A percentile compares a stretch with the other conserved stretches of the same genome.
These are phyloP conservation scores for Leishmania guyanensis DNA, from an alignment of 208 protist species.

Conservation along the genomic window DNA sequence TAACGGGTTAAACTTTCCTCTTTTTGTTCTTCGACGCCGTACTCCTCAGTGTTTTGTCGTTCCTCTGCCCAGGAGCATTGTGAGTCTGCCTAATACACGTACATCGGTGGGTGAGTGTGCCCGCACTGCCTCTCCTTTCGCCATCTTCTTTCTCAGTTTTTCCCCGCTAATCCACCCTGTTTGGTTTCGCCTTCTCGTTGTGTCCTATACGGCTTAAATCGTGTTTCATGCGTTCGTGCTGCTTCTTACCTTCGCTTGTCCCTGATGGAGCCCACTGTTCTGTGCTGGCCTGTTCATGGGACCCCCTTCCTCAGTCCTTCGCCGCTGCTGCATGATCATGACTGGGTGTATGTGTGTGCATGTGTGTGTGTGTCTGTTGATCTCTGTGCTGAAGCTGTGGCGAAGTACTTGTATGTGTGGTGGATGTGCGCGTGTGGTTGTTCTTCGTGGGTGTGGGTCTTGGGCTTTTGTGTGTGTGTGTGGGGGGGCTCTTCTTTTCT, in stretches of 20 bases:
- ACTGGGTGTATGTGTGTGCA: neutral
- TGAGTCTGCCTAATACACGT: slow-evolving; percentile 1
- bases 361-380: neutral
- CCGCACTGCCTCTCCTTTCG: neutral
- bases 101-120: neutral
- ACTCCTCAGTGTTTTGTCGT: neutral
- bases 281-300: neutral
- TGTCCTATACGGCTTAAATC: neutral
- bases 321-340: neutral
- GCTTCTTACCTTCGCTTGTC: neutral
- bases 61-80: neutral
- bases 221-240: neutral
- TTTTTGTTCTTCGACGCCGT: neutral
- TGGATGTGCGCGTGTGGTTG: neutral
- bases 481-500: neutral
- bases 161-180: neutral
- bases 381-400: neutral
- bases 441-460: neutral
- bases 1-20: neutral
- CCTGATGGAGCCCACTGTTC: neutral
- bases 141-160: neutral
- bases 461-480: neutral
- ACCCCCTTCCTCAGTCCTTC: neutral
- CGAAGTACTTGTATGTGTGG: neutral
- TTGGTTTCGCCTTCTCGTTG: neutral